These are phyloP conservation scores for Dipteronia sinensis DNA, from an alignment of 345 rosid species.

Conservation along the genomic window DNA sequence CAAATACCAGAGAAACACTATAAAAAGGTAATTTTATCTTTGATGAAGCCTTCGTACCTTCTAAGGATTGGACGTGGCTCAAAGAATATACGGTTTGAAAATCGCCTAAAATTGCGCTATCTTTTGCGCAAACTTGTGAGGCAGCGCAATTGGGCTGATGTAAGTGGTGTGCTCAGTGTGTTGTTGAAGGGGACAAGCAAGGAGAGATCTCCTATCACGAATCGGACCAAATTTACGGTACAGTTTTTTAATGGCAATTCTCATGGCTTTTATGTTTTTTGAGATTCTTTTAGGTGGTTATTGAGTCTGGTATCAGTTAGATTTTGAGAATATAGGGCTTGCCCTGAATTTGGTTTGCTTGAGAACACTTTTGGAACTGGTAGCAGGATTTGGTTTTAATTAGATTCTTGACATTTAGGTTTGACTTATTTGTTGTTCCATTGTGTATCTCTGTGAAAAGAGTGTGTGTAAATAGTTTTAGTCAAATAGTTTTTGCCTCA, in stretches of 20 bases:
- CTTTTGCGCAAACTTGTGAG: constrained; percentile 54
- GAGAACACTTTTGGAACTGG: neutral
- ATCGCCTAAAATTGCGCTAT: constrained; percentile 37
- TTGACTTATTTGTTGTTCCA: neutral
- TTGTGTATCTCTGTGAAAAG: neutral
- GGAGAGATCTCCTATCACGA: constrained; percentile 39
- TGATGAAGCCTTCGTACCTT: constrained; percentile 57
- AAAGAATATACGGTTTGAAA: constrained; percentile 37
- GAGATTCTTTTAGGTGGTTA: neutral
- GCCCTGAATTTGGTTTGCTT: constrained; percentile 5
- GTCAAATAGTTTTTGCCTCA: neutral
- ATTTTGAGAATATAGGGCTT: neutral
- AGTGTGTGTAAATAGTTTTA: neutral
- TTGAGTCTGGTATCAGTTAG: neutral
- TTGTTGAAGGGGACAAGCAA: constrained; percentile 56
- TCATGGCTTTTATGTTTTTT: neutral
- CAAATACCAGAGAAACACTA: constrained; percentile 13
- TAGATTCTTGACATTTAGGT: constrained; percentile 6
- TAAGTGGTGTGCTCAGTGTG: constrained; percentile 63
- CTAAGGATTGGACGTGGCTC: constrained; percentile 35
- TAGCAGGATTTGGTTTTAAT: neutral
- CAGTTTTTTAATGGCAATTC: neutral
- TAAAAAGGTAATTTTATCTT: constrained; percentile 40
- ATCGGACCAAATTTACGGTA: constrained; percentile 75
- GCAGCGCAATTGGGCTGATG: constrained; percentile 61